Evolutionary conservation across 495 filamentous ascomycete species (phyloP), one percentile per base, ranked within the genome.

Genomic region (Neurospora sp.): DNA sequence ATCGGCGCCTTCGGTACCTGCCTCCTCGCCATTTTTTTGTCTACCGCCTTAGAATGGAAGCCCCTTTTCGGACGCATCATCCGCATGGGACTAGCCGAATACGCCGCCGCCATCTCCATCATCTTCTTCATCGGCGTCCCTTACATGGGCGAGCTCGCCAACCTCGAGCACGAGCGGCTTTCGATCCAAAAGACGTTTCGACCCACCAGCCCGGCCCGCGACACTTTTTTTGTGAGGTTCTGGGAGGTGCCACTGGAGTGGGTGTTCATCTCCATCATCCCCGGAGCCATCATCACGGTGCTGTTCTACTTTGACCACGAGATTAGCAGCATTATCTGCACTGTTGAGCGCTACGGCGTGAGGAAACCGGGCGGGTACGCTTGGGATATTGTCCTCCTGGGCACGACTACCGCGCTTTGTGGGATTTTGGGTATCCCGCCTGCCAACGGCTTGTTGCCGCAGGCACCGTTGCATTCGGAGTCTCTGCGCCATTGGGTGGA

Each of bases 281-380:
- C 90, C 0, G 90, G 90, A 0, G 77, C 88, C 18, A 91, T 92
- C 74, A 90, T 92, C 72, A 92, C 90, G 1, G 82, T 89, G 0
- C 85, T 92, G 0, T 92, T 92, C 83, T 92, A 91, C 82, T 92
- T 92, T 75, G 90, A 92, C 72, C 91, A 92, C 71, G 90, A 92
- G 76, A 89, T 92, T 35, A 91, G 88, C 77, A 92, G 89, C n/a
- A 92, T 92, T 72, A 92, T 92, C 69, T 91, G 90, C 76, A 92
- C 90, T 0, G 86, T 91, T 71, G 85, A 89, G 23, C 86, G 89
- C 20, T 92, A 92, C 77, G 90, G 90, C 6, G 88, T 88, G 3
- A 83, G 82, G 54, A 92, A 92, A 74, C 90, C 89, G 2, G 87
- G 88, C 4, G 90, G 91, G 0, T 92, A 90, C 74, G 90, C 90